Evolutionary conservation across 1,284 basidiomycete genomes (phyloP).

Genomic region (Uromyces viciae-fabae): DNA sequence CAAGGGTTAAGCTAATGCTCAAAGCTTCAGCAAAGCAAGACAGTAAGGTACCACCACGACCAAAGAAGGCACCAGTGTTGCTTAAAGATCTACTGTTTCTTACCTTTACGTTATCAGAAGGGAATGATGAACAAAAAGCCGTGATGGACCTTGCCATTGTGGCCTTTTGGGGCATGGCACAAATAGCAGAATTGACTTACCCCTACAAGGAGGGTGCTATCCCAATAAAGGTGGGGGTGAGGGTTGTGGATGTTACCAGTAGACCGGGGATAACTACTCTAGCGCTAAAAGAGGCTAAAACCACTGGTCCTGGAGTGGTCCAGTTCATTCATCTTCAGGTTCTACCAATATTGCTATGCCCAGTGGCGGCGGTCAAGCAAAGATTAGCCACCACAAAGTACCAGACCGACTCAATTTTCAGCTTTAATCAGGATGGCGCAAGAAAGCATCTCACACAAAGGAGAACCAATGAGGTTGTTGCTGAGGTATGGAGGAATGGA

Average conservation of each 20-base stretch:
- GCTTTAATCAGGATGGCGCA: neutral
- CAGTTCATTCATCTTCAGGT: neutral
- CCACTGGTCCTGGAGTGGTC: neutral
- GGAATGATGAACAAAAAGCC: neutral
- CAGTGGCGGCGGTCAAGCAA: neutral
- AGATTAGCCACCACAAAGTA: neutral
- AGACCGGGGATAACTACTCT: no score
- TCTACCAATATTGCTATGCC: neutral
- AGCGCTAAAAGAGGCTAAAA: neutral
- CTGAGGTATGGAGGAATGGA: no score
- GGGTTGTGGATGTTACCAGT: no score
- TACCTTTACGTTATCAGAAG: neutral
- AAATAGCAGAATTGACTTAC: neutral
- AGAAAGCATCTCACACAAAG: neutral
- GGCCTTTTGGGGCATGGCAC: conserved; percentile 16
- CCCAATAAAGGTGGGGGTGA: no score
- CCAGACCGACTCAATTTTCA: neutral
- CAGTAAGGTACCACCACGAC: no score
- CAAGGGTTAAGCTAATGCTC: neutral
- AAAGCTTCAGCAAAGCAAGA: neutral
- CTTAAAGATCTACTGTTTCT: neutral
- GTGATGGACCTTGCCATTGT: neutral
- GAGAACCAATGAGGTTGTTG: no score
- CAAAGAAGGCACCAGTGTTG: neutral
- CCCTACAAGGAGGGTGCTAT: no score